Conservation (phyloP, 192 early-diverging fungal species). For the Phlyctochytrium planicorne region DNA sequence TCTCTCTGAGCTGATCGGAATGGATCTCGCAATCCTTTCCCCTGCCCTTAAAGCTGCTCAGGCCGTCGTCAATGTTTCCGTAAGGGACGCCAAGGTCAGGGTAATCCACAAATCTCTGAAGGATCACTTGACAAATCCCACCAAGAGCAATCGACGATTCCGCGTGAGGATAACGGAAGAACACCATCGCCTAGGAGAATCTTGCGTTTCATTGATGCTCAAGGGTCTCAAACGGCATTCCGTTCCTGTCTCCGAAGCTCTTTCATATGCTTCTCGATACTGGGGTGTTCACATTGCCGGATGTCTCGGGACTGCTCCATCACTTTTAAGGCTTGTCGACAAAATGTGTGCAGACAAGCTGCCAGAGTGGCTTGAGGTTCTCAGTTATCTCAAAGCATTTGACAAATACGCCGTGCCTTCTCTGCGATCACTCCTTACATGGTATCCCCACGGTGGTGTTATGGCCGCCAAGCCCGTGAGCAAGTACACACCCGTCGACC, state of each 20-base stretch:
- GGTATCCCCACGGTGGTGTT: not conserved
- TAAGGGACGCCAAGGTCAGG: not conserved
- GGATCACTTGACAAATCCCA: slow-evolving; percentile 12
- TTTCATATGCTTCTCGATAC: not conserved
- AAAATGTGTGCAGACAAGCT: not conserved
- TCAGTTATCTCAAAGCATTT: not conserved
- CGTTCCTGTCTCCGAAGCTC: not conserved
- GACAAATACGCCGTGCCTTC: not conserved
- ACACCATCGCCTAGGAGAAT: not conserved
- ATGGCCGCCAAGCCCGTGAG: not conserved
- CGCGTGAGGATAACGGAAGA: not conserved
- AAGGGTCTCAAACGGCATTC: not conserved
- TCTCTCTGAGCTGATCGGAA: not conserved
- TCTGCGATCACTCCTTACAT: not conserved
- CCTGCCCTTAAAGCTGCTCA: not conserved
- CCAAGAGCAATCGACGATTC: not conserved
- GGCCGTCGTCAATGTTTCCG: not conserved
- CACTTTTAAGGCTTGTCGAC: not conserved
- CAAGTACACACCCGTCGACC: not conserved
- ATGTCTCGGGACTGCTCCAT: not conserved
- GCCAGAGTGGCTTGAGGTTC: not conserved
- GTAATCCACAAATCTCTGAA: slow-evolving; percentile 20
- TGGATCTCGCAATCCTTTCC: not conserved
- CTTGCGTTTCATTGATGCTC: not conserved
- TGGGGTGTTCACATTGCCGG: not conserved